Evolutionary conservation across 208 protist genomes (phyloP).

Genomic region (Trypanosoma lewisi): DNA sequence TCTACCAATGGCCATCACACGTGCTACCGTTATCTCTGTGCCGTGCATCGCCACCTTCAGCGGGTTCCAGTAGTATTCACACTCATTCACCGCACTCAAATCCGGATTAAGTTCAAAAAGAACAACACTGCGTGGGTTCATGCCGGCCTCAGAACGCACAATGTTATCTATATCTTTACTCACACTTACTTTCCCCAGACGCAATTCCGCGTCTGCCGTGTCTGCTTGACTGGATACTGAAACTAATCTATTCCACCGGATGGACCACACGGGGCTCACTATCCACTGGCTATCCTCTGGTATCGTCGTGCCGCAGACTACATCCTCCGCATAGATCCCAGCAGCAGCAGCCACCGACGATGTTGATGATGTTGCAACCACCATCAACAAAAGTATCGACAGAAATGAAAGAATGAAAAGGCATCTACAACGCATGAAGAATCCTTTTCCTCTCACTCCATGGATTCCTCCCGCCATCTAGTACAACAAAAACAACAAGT

Average conservation of each 20-base stretch:
- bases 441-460: neutral
- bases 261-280: constrained; percentile 44
- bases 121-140: constrained; percentile 26
- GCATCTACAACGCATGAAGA: neutral
- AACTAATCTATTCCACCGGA: constrained; percentile 7
- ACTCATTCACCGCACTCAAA: constrained; percentile 1
- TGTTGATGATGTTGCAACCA: constrained; percentile 1
- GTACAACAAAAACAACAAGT: too few species aligned
- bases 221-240: constrained; percentile 3
- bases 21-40: constrained; percentile 15
- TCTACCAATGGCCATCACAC: constrained; percentile 23
- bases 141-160: constrained; percentile 36
- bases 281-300: constrained; percentile 61
- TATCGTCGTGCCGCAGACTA: constrained; percentile 47
- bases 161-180: constrained; percentile 10
- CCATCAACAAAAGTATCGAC: neutral
- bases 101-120: constrained; percentile 41
- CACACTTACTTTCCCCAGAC: constrained; percentile 22
- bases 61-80: constrained; percentile 33
- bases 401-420: constrained; percentile 17
- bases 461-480: neutral
- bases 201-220: constrained; percentile 23
- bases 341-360: neutral
- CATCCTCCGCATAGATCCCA: constrained; percentile 27
- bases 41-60: constrained; percentile 32